phyloP scores from a whole-genome alignment of 2,329 filamentous ascomycete species.

The Aureobasidium sp. region DNA sequence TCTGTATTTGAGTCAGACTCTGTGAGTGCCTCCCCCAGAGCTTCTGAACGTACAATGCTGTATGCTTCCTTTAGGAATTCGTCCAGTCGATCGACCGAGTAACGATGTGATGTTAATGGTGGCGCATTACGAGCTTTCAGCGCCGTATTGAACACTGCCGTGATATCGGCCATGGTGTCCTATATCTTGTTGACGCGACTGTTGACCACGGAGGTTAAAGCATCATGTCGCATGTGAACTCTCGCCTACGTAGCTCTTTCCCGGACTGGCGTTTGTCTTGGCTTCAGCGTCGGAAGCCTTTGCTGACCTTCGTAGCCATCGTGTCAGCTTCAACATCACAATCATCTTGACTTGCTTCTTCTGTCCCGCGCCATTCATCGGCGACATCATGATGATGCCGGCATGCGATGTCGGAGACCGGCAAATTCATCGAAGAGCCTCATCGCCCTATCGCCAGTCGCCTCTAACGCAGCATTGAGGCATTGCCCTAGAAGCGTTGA shows the following conservation, averaged over 20 bases:
- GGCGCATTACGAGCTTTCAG: slow-evolving; percentile 51
- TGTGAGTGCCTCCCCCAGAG: slow-evolving; percentile 13
- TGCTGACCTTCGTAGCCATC: background rate
- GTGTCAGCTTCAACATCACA: background rate
- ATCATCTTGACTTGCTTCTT: background rate
- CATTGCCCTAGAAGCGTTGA: background rate
- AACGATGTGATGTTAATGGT: slow-evolving; percentile 38
- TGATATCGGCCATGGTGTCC: slow-evolving; percentile 48
- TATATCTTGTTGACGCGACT: background rate
- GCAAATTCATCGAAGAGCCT: background rate
- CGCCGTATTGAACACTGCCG: slow-evolving; percentile 59
- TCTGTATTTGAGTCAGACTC: slow-evolving; percentile 45
- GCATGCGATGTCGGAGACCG: background rate
- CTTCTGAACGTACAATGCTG: slow-evolving; percentile 59
- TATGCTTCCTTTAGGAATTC: slow-evolving; percentile 92
- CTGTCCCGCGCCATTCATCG: background rate
- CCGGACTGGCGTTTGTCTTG: slow-evolving; percentile 4
- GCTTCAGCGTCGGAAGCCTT: background rate
- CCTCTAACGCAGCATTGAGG: background rate
- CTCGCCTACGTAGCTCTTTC: slow-evolving; percentile 9
- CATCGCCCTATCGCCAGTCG: background rate
- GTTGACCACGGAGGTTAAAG: background rate
- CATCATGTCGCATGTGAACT: slow-evolving; percentile 5
- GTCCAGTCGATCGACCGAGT: slow-evolving; percentile 49
- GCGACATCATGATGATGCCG: background rate